Percentiles rank a stretch among this genome's conserved stretches.
These are phyloP conservation scores for Solanum sitiens DNA, from an alignment of 257 asterid species.

Conservation along the genomic window DNA sequence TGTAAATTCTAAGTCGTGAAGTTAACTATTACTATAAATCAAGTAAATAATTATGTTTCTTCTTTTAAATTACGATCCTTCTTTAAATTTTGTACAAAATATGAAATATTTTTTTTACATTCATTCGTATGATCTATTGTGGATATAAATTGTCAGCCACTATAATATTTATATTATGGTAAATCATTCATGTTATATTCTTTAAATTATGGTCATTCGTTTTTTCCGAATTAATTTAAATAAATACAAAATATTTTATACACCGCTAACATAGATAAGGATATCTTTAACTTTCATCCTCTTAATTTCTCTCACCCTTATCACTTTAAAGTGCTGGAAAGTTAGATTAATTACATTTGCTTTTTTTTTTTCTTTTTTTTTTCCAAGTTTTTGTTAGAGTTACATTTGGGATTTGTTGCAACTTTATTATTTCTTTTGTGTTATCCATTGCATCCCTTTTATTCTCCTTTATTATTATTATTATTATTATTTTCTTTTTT, in stretches of 20 bases:
- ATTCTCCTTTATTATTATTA: not conserved
- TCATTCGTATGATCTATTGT: too few relatives aligned
- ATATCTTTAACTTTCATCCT: too few relatives aligned
- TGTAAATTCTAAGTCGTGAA: not conserved
- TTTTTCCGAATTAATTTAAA: too few relatives aligned
- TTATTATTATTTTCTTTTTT: too few relatives aligned
- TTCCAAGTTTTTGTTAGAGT: not conserved
- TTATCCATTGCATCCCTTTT: not conserved
- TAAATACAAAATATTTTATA: not conserved
- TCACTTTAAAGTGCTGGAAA: not conserved
- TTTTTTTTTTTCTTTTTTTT: too few relatives aligned
- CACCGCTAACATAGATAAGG: too few relatives aligned
- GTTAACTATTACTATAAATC: not conserved
- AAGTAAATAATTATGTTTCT: too few relatives aligned
- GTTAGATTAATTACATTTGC: too few relatives aligned
- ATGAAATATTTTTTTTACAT: not conserved
- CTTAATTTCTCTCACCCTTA: not conserved
- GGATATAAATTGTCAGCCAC: too few relatives aligned
- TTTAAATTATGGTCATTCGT: too few relatives aligned
- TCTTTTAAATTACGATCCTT: fast-evolving
- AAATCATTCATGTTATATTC: too few relatives aligned
- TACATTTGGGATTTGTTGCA: not conserved
- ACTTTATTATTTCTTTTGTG: not conserved
- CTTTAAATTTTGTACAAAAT: not conserved
- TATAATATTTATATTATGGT: too few relatives aligned